Evolutionary conservation across 139 green algal genomes (phyloP), one percentile per base, ranked within the genome.

Genomic region (Edaphochlamys debaryana): DNA sequence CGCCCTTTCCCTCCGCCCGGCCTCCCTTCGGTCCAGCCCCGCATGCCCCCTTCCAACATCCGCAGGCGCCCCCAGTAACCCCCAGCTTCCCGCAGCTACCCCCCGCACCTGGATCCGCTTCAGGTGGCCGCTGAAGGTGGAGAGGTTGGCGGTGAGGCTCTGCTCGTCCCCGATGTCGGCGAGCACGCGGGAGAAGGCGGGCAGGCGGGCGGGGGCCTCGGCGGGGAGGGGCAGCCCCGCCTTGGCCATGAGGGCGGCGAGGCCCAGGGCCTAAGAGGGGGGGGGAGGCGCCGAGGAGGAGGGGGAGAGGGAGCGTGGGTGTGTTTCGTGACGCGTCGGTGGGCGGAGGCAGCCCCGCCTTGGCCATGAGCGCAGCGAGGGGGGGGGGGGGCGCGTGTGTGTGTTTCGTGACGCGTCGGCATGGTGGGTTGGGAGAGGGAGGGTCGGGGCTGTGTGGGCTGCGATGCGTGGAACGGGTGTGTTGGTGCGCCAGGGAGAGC

Each of bases 71-170:
- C n/a, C n/a, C n/a, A n/a, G n/a, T n/a, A n/a, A n/a, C n/a, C n/a
- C n/a, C n/a, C n/a, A n/a, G n/a, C n/a, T n/a, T n/a, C n/a, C n/a
- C n/a, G n/a, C n/a, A n/a, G n/a, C n/a, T n/a, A n/a, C n/a, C n/a
- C n/a, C n/a, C 40, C 77, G 27, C 79, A 91, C 72, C 87, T 88
- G 87, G 30, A 89, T 89, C 32, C 80, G 62, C 60, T 8, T 63
- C 23, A 98, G 89, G 92, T 99, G 97, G 29, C 94, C 95, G 30
- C 86, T 94, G 87, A 99, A 99, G 6, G 97, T 99, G 7, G 97
- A 99, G 58, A 99, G 86, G 75, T 90, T 97, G 74, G 96, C 90
- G 0, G 90, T 92, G 17, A 99, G 90, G 69, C 90, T 96, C 76
- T 95, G 92, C 80, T 93, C 89, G 62, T 98, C 95, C 0, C 95